A percentile compares a stretch with the other conserved stretches of the same genome.
Evolutionary conservation across 2,329 filamentous ascomycete genomes (phyloP).

Genomic region (Colletotrichum lupini): DNA sequence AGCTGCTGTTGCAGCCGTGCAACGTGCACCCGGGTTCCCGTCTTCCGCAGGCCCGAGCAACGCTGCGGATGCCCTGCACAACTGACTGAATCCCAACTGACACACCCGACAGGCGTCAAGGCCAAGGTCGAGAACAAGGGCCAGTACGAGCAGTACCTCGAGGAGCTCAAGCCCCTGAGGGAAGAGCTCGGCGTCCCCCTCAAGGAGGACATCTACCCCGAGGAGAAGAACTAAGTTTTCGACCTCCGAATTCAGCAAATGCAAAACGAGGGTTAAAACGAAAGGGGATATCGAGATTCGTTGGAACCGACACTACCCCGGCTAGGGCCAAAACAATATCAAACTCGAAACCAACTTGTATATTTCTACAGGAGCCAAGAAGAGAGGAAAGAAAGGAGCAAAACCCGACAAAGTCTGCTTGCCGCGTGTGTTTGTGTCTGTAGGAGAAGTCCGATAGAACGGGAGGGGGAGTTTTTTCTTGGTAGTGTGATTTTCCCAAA

Average conservation of each 20-base stretch:
- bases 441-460: slow-evolving; percentile 34
- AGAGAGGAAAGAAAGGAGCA: slow-evolving; percentile 9
- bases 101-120: slow-evolving; percentile 80
- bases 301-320: slow-evolving; percentile 1
- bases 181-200: slow-evolving; percentile 93
- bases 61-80: not conserved
- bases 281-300: not conserved
- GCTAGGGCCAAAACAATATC: slow-evolving; percentile 4
- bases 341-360: slow-evolving; percentile 44
- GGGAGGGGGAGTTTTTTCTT: slow-evolving; percentile 7
- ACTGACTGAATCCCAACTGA: not conserved
- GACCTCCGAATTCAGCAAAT: not conserved
- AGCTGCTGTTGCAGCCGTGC: slow-evolving; percentile 12
- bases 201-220: slow-evolving; percentile 93
- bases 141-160: slow-evolving; percentile 96
- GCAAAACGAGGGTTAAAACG: not conserved
- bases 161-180: slow-evolving; percentile 90
- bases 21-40: not conserved
- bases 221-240: slow-evolving; percentile 57
- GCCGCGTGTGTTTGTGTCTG: slow-evolving; percentile 5
- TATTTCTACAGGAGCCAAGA: slow-evolving; percentile 47
- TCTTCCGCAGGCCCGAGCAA: slow-evolving; percentile 3
- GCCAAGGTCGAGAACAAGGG: slow-evolving; percentile 99
- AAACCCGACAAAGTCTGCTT: slow-evolving; percentile 23
- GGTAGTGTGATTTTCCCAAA: slow-evolving; percentile 33